Conservation (phyloP, 2,329 filamentous ascomycete genomes). For the Neoarthrinium moseri region DNA sequence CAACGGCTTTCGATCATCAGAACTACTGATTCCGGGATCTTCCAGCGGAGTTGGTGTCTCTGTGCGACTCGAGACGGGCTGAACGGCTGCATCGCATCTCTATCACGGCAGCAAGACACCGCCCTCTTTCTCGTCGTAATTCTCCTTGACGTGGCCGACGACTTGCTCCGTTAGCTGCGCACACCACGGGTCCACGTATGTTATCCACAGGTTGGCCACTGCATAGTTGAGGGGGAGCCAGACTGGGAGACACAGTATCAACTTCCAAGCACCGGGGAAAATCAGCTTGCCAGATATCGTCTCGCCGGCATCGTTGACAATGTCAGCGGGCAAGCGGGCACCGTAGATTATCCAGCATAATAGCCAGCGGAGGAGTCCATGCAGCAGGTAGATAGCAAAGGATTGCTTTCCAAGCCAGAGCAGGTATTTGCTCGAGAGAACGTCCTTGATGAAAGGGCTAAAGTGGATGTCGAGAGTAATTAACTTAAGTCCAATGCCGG, state of each 20-base stretch:
- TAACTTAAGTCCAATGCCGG: conserved; percentile 30
- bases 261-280: conserved; percentile 33
- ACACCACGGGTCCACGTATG: conserved; percentile 53
- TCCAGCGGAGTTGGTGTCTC: no score
- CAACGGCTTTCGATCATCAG: no score
- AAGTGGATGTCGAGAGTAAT: conserved; percentile 30
- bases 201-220: conserved; percentile 48
- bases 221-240: conserved; percentile 48
- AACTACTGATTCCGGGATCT: no score
- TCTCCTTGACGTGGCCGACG: conserved; percentile 27
- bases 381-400: conserved; percentile 63
- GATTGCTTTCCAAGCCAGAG: conserved; percentile 63
- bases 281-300: conserved; percentile 33
- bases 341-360: conserved; percentile 61
- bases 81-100: conserved; percentile 7
- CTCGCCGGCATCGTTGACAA: conserved; percentile 34
- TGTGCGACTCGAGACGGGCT: no score
- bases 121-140: conserved; percentile 27
- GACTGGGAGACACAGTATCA: conserved; percentile 37
- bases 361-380: conserved; percentile 58
- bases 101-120: conserved; percentile 28
- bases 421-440: conserved; percentile 53
- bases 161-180: conserved; percentile 39
- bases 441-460: conserved; percentile 39
- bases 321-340: conserved; percentile 33